phyloP scores from a whole-genome alignment of 371 early-diverging fungal species.

The Phascolomyces articulosus region DNA sequence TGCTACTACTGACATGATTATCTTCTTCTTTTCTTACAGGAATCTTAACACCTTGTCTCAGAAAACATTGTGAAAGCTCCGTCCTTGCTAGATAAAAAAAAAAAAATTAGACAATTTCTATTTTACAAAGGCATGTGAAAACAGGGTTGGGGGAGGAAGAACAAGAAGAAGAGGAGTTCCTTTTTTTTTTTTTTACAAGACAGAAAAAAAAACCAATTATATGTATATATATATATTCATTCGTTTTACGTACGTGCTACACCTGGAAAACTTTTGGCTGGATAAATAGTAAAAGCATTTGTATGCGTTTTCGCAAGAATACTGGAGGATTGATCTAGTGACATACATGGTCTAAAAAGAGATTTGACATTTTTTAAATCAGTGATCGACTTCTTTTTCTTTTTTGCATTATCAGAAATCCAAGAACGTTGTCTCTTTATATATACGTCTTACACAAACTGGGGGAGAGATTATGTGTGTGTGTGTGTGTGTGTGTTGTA shows the following conservation, averaged over 20 bases:
- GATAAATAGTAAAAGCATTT: slow-evolving; percentile 60
- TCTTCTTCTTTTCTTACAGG: slow-evolving; percentile 52
- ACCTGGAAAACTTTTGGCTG: slow-evolving; percentile 69
- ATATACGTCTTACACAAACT: no score
- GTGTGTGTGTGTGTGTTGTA: no score
- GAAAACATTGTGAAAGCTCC: slow-evolving; percentile 67
- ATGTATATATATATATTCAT: neutral
- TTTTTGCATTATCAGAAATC: no score
- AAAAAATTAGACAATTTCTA: neutral
- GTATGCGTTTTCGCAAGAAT: slow-evolving; percentile 41
- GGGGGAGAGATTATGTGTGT: no score
- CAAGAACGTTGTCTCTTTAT: no score
- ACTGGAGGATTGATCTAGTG: slow-evolving; percentile 34
- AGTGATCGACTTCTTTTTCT: no score
- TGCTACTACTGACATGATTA: neutral
- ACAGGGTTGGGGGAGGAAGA: neutral
- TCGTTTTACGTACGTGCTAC: slow-evolving; percentile 71
- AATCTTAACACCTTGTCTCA: slow-evolving; percentile 71
- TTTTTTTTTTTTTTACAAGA: neutral
- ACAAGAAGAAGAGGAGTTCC: neutral
- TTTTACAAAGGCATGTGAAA: neutral
- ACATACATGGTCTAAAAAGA: slow-evolving; percentile 24
- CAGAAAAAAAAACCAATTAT: neutral
- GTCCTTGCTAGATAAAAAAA: slow-evolving; percentile 55
- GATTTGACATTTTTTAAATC: slow-evolving; percentile 2